Evolutionary conservation across 164 flowering plant genomes (phyloP).

Genomic region (Tetrastigma voinierianum): DNA sequence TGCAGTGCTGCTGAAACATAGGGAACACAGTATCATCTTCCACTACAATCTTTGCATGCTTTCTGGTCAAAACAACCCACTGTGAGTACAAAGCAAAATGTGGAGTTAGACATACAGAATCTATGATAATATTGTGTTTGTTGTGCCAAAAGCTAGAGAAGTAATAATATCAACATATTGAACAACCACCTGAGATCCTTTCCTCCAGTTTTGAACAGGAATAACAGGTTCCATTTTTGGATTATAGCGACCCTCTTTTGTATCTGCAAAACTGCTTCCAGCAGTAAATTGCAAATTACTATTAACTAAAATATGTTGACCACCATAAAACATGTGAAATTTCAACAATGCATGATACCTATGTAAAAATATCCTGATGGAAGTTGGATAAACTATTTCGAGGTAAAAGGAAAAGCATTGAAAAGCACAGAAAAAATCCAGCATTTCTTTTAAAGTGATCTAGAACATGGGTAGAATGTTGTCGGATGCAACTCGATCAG

Average conservation of each 20-base stretch:
- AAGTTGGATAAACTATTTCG: not conserved
- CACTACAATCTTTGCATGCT: slow-evolving; percentile 83
- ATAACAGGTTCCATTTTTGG: slow-evolving; percentile 89
- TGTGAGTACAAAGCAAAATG: slow-evolving; percentile 28
- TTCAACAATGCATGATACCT: not conserved
- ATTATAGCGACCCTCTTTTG: slow-evolving; percentile 91
- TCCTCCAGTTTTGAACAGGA: slow-evolving; percentile 91
- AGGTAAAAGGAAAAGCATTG: not conserved
- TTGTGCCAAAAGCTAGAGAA: slow-evolving; percentile 5
- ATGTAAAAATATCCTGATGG: not conserved
- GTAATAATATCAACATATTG: not conserved
- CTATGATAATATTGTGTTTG: not conserved
- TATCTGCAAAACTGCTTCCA: slow-evolving; percentile 88
- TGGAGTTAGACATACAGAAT: not conserved
- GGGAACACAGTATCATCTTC: slow-evolving; percentile 69
- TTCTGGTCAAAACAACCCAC: slow-evolving; percentile 91
- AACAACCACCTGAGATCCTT: slow-evolving; percentile 90
- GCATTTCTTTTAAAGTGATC: too few relatives aligned
- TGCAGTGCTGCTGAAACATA: slow-evolving; percentile 82
- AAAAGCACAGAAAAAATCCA: not conserved
- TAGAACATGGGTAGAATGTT: too few relatives aligned
- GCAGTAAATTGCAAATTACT: slow-evolving; percentile 8
- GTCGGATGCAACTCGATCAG: too few relatives aligned
- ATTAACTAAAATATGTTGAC: not conserved
- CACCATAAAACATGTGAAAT: slow-evolving; percentile 1